Evolutionary conservation across 345 rosid species (phyloP), one percentile per base, ranked within the genome.

Genomic region (Conringia planisiliqua): DNA sequence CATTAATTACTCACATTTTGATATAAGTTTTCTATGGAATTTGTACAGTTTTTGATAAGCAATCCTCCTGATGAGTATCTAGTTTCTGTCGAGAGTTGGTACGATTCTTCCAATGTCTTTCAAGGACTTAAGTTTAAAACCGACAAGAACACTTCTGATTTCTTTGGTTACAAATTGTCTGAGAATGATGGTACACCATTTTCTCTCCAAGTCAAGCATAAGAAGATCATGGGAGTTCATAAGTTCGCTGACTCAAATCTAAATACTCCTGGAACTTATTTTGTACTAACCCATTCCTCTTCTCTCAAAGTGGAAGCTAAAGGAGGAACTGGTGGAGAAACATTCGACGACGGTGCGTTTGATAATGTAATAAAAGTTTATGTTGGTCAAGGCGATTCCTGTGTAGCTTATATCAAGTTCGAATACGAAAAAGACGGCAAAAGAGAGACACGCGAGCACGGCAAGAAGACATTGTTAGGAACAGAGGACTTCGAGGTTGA

Each of bases 231-330:
- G 4, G 57, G 74, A 2, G 56, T 68, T 60, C 63, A 68, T 54
- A 68, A 73, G 2, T 51, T 16, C 10, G 39, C 64, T 3, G 70
- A 40, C 14, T 4, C 57, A 4, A 7, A 50, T 32, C 32, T 74
- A 32, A 59, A 42, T 1, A 68, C 79, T 61, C 69, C 70, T 22
- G 79, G 74, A 20, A 73, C 74, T 42, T 68, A 76, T 32, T 76
- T 76, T 56, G 39, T 56, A 8, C 61, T 26, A 26, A 12, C 8
- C 10, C 58, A 33, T 26, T 52, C 58, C 10, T 52, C 58, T 26
- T 52, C 58, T 12, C 33, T 9, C 39, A 56, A 56, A 56, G 39
- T 22, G 5, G 69, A 63, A 10, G 56, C 56, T 11, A 20, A 40
- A 75, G 80, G 80, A 14, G 80, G 75, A 26, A 30, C 1, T 4